phyloP scores from a whole-genome alignment of 1,284 basidiomycete genomes.

The Leucoagaricus sp. region DNA sequence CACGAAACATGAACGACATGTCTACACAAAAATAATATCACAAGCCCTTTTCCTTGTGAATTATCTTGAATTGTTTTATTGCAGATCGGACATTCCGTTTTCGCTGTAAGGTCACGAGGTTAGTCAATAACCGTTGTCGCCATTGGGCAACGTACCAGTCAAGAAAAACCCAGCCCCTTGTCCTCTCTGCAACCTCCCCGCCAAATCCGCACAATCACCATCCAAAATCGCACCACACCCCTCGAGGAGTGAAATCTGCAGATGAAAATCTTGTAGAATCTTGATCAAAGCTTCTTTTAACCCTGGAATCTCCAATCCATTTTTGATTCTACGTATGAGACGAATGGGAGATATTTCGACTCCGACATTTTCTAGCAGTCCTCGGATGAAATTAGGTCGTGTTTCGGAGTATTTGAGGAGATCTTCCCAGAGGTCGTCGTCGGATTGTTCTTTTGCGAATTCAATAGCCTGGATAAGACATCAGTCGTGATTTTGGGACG shows the following conservation, averaged over 20 bases:
- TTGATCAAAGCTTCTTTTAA: slow-evolving; percentile 94
- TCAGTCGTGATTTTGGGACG: neutral
- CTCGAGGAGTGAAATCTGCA: slow-evolving; percentile 87
- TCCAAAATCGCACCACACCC: slow-evolving; percentile 88
- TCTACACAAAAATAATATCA: slow-evolving; percentile 83
- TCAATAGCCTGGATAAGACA: slow-evolving; percentile 78
- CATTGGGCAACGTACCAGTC: slow-evolving; percentile 49
- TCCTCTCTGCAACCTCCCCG: slow-evolving; percentile 64
- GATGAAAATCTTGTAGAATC: slow-evolving; percentile 94
- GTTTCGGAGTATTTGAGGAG: slow-evolving; percentile 93
- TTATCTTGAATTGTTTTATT: slow-evolving; percentile 57
- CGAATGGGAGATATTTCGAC: slow-evolving; percentile 96
- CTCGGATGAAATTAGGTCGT: slow-evolving; percentile 93
- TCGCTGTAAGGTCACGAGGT: slow-evolving; percentile 40
- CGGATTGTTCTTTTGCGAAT: slow-evolving; percentile 97
- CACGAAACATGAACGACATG: slow-evolving; percentile 85
- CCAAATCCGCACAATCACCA: slow-evolving; percentile 80
- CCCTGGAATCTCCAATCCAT: slow-evolving; percentile 95
- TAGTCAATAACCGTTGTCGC: neutral
- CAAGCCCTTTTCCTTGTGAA: slow-evolving; percentile 55
- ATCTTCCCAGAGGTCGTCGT: slow-evolving; percentile 98
- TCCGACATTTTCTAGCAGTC: slow-evolving; percentile 93
- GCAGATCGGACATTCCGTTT: slow-evolving; percentile 69
- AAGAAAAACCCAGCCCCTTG: slow-evolving; percentile 81
- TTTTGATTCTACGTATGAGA: slow-evolving; percentile 91